Conservation (phyloP, 2,329 filamentous ascomycete genomes). For the Botrytis pseudocinerea region DNA sequence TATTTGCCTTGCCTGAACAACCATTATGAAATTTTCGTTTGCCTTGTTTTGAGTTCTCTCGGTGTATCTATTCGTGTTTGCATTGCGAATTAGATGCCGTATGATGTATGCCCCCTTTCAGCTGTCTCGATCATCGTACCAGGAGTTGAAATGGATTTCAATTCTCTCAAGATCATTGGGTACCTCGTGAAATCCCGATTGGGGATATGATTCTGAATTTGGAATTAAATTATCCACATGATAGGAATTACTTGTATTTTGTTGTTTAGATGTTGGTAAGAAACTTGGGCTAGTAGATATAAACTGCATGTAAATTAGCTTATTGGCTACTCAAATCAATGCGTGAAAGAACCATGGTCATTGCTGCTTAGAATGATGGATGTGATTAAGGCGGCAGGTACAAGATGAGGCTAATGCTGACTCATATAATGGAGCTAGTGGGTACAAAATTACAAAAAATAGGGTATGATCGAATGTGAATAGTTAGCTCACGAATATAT, state of each 20-base stretch:
- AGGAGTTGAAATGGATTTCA: not conserved
- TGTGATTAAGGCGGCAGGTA: slow-evolving; percentile 13
- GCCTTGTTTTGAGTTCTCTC: not conserved
- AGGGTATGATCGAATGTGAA: not conserved
- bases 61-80: not conserved
- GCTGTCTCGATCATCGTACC: not conserved
- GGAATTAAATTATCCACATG: not conserved
- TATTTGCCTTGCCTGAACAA: slow-evolving; percentile 4
- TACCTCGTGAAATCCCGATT: not conserved
- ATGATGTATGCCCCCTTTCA: not conserved
- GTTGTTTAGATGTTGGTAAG: not conserved
- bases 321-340: not conserved
- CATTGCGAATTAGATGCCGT: not conserved
- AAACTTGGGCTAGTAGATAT: not conserved
- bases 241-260: not conserved
- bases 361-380: slow-evolving; percentile 11
- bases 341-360: not conserved
- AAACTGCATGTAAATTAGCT: not conserved
- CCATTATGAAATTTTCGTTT: not conserved
- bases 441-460: not conserved
- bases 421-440: slow-evolving; percentile 6
- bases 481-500: not conserved
- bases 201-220: not conserved
- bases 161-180: not conserved
- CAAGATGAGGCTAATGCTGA: slow-evolving; percentile 13